Evolutionary conservation across 23 red algal genomes (phyloP).

Genomic region (Gracilariopsis chorda): DNA sequence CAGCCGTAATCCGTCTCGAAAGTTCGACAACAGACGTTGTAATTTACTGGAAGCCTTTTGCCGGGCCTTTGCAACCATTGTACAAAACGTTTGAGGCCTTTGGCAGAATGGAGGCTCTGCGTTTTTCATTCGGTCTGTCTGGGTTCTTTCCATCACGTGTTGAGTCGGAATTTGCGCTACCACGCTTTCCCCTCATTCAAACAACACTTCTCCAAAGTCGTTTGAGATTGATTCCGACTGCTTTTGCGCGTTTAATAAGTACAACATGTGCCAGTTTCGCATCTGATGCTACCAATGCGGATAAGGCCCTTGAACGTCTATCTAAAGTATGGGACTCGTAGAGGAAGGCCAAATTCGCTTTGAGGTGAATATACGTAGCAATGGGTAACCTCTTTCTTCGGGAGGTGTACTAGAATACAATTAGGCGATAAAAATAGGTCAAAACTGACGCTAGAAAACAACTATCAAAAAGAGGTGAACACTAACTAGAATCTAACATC

Average conservation of each 20-base stretch:
- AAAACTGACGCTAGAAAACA: too few relatives aligned
- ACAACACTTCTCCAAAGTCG: conserved; percentile 39
- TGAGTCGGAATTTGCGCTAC: too few relatives aligned
- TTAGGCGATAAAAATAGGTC: too few relatives aligned
- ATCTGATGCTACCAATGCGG: conserved; percentile 49
- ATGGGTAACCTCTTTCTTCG: too few relatives aligned
- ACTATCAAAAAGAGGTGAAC: too few relatives aligned
- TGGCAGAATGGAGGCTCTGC: neutral
- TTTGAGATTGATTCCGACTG: conserved; percentile 30
- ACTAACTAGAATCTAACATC: too few relatives aligned
- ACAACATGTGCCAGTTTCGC: conserved; percentile 54
- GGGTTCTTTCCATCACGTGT: too few relatives aligned
- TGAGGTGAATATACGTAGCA: too few relatives aligned
- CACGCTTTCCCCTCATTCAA: neutral
- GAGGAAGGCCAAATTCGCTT: conserved; percentile 64
- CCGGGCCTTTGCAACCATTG: conserved; percentile 9
- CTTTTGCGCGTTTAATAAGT: conserved; percentile 18
- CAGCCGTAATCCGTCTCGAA: conserved; percentile 20
- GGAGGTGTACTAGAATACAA: too few relatives aligned
- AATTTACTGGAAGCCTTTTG: conserved; percentile 41
- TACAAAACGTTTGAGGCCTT: conserved; percentile 7
- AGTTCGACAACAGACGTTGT: conserved; percentile 5
- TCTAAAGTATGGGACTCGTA: conserved; percentile 70
- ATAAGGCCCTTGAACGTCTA: conserved; percentile 45
- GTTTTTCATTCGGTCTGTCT: neutral